Base-by-base conservation (phyloP, 2,329 filamentous ascomycete genomes). In the Colletotrichum viniferum region DNA sequence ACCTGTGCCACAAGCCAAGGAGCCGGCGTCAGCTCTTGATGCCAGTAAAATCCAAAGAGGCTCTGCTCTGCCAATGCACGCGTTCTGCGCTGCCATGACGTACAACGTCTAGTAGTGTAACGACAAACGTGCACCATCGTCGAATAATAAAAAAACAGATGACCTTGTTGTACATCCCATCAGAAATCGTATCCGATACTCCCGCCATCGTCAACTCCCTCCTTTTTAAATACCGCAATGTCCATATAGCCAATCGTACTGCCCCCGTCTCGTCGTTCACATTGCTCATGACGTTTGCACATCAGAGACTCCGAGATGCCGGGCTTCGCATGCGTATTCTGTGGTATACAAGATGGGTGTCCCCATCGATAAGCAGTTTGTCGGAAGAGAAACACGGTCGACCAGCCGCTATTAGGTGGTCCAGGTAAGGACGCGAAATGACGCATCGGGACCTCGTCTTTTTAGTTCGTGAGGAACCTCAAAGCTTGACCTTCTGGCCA, bases 401-500 rank as follows among this genome's bases (percentile, higher is more conserved):
- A 66, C 71, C 74, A 71, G 74, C 74, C 71, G 74, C 55, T 66
- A 74, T 74, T 69, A 76, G 26, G 24, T 74, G 43, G 65, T 68
- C 69, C 74, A 38, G 34, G 12, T 5, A 13, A 28, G 21, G 71
- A 74, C 62, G 65, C 66, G 65, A 55, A 73, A 75, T n/a, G 21
- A 34, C 43, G 52, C 52, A 66, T 65, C 69, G 16, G 71, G 74
- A 48, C 66, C 74, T 34, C 21, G 65, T 66, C 58, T 64, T 21
- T 13, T 52, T 24, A 7, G 14, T 21, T 21, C 16, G 12, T 28
- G 28, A 21, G 26, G 7, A 43, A n/a, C 64, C 52, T 76, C 30
- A 91, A 63, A 92, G 84, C 85, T 90, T 91, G 81, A 92, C 89
- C 81, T 88, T 89, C 76, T 90, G 85, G 34, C 92, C 92, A 1